Evolutionary conservation across 108 stramenopile genomes (phyloP).

Genomic region (Fragilaria crotonensis): DNA sequence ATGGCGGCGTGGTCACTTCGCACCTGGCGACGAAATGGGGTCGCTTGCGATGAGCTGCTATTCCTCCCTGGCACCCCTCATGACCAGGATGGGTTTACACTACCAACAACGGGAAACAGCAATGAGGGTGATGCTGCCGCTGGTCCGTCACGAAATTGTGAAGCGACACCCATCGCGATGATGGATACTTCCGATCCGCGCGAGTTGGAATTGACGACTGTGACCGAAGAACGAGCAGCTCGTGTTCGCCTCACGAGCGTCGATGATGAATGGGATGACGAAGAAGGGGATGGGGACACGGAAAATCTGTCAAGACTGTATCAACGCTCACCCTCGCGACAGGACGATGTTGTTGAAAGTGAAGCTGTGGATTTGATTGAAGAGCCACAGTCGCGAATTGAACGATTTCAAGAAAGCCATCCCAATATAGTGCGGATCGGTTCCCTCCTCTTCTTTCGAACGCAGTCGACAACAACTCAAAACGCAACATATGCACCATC

Average conservation of each 20-base stretch:
- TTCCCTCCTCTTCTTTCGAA: conserved; percentile 38
- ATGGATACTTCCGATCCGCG: background rate
- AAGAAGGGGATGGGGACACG: background rate
- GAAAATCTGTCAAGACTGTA: no score
- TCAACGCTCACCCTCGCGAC: background rate
- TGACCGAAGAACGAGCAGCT: background rate
- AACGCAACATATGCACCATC: conserved; percentile 79
- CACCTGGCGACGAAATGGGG: conserved; percentile 80
- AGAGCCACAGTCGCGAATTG: conserved; percentile 8
- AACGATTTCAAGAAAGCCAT: conserved; percentile 34
- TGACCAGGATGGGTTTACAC: conserved; percentile 30
- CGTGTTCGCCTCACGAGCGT: background rate
- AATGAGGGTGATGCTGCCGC: background rate
- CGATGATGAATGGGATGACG: background rate
- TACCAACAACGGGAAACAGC: background rate
- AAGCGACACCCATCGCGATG: conserved; percentile 1
- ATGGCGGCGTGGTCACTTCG: conserved; percentile 69
- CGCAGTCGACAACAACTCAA: conserved; percentile 21
- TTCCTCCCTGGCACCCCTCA: conserved; percentile 82
- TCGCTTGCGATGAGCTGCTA: conserved; percentile 81
- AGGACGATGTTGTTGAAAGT: background rate
- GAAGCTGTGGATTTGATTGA: background rate
- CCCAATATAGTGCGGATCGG: conserved; percentile 30
- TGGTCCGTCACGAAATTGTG: background rate
- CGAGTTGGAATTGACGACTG: background rate